Evolutionary conservation across 345 rosid genomes (phyloP).

Genomic region (Euphorbia peplus): DNA sequence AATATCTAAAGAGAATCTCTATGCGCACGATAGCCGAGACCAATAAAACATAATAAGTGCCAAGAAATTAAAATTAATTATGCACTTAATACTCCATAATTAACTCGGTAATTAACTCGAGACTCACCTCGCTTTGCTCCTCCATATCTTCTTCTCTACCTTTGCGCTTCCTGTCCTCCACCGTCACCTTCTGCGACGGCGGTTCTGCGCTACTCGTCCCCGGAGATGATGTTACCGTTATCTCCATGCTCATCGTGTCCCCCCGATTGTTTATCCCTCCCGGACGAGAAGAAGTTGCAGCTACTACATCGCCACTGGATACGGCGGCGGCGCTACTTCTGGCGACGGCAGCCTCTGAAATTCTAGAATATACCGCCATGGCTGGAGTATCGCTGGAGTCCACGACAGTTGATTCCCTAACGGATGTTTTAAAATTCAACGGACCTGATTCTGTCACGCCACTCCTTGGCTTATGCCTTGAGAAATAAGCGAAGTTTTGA

Average conservation of each 20-base stretch:
- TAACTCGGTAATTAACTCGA: conserved; percentile 16
- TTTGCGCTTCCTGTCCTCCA: conserved; percentile 65
- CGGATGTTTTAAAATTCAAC: conserved; percentile 37
- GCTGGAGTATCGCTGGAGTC: conserved; percentile 55
- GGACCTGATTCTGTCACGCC: conserved; percentile 38
- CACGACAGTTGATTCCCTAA: conserved; percentile 56
- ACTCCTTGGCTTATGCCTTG: conserved; percentile 40
- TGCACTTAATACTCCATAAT: neutral
- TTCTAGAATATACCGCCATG: conserved; percentile 30
- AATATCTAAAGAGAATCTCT: no score
- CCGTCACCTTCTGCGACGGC: conserved; percentile 29
- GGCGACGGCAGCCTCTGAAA: conserved; percentile 28
- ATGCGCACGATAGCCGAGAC: conserved; percentile 24
- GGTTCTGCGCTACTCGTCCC: conserved; percentile 62
- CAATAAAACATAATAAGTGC: conserved; percentile 9
- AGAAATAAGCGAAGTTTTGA: conserved; percentile 59
- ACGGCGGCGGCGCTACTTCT: conserved; percentile 22
- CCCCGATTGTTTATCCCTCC: conserved; percentile 10
- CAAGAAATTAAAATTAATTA: neutral
- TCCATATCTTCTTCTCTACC: conserved; percentile 59
- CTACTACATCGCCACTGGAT: conserved; percentile 31
- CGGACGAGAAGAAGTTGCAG: conserved; percentile 23
- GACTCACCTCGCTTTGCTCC: conserved; percentile 63
- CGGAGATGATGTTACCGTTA: conserved; percentile 47
- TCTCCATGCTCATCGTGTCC: conserved; percentile 37